Percentiles rank a stretch among this genome's conserved stretches.
Conservation (phyloP, 495 filamentous ascomycete genomes). For the Podospora fimiseda region DNA sequence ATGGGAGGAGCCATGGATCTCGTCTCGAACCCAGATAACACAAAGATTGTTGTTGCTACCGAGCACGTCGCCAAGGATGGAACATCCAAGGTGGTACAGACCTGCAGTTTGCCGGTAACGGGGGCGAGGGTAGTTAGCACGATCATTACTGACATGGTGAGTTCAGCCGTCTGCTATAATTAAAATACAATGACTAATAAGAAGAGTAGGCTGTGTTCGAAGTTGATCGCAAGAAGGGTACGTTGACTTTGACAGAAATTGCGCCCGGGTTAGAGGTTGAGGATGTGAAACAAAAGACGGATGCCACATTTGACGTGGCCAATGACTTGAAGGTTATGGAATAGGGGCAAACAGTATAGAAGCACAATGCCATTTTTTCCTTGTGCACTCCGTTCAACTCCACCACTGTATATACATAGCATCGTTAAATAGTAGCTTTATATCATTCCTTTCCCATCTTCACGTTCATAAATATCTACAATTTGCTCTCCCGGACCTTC, state of each 20-base stretch:
- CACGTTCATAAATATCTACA: not conserved
- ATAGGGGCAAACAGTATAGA: too few species aligned
- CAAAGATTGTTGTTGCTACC: slow-evolving; percentile 56
- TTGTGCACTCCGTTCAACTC: not conserved
- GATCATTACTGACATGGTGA: slow-evolving; percentile 54
- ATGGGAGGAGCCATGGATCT: slow-evolving; percentile 62
- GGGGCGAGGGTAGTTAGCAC: slow-evolving; percentile 47
- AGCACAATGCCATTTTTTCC: too few species aligned
- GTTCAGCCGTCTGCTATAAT: not conserved
- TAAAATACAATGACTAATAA: not conserved
- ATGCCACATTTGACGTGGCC: slow-evolving; percentile 46
- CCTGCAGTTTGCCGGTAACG: slow-evolving; percentile 51
- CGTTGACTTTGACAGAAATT: slow-evolving; percentile 48
- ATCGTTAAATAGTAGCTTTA: too few species aligned
- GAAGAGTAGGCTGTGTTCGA: slow-evolving; percentile 39
- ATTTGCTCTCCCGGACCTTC: not conserved
- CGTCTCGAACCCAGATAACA: slow-evolving; percentile 52
- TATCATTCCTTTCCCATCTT: not conserved
- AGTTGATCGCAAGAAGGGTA: slow-evolving; percentile 46
- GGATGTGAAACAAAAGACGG: slow-evolving; percentile 48
- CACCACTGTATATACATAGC: not conserved
- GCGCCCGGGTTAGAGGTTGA: slow-evolving; percentile 51
- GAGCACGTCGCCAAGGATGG: slow-evolving; percentile 59
- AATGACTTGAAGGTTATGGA: slow-evolving; percentile 44
- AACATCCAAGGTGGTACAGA: slow-evolving; percentile 51